Evolutionary conservation across 75 land plant genomes (phyloP).

Genomic region (Isoetes taiwanensis): DNA sequence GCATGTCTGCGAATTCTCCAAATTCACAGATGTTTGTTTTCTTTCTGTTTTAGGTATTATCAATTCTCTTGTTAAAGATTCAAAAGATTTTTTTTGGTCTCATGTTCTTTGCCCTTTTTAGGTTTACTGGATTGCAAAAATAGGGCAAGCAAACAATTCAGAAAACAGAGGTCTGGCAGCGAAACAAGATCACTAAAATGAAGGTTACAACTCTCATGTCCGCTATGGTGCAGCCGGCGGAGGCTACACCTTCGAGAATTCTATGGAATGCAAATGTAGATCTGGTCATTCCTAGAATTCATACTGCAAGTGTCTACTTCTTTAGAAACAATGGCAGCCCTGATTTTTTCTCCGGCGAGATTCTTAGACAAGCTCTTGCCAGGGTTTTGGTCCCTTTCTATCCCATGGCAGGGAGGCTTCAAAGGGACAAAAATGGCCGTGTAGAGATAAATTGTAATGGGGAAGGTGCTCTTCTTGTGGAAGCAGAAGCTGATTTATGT

Average conservation of each 20-base stretch:
- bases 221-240: constrained; percentile 6
- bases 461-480: constrained; percentile 34
- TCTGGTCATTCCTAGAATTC: constrained; percentile 16
- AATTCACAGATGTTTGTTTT: too few relatives aligned
- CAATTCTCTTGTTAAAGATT: too few relatives aligned
- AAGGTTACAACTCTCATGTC: too few relatives aligned
- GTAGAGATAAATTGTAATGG: constrained; percentile 40
- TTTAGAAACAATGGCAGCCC: not conserved
- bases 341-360: constrained; percentile 1
- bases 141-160: too few relatives aligned
- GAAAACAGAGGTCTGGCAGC: too few relatives aligned
- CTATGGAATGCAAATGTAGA: constrained; percentile 21
- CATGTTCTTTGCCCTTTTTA: too few relatives aligned
- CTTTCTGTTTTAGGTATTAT: too few relatives aligned
- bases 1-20: too few relatives aligned
- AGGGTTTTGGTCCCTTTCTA: constrained; percentile 43
- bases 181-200: too few relatives aligned
- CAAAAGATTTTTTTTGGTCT: too few relatives aligned
- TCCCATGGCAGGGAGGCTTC: constrained; percentile 37
- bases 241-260: not conserved
- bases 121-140: too few relatives aligned
- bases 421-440: constrained; percentile 20
- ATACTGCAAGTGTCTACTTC: constrained; percentile 14
- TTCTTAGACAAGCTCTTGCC: constrained; percentile 25
- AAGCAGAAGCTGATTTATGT: constrained; percentile 19